Conservation (phyloP, 768 basidiomycete genomes). For the Auriscalpium vulgare region DNA sequence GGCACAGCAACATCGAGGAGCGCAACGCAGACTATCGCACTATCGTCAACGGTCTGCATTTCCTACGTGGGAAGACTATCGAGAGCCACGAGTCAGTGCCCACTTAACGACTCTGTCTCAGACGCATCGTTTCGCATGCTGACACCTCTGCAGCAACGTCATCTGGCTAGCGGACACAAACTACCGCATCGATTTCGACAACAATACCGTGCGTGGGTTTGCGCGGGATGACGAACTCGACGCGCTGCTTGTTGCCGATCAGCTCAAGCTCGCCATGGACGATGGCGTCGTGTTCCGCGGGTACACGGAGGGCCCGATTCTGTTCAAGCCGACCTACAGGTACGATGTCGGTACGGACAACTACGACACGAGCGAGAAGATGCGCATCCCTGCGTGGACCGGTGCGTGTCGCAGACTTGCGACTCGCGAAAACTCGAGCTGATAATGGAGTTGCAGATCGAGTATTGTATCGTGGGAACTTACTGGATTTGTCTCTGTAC, state of each 20-base stretch:
- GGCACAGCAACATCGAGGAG: slow-evolving; percentile 83
- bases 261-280: slow-evolving; percentile 74
- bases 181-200: slow-evolving; percentile 86
- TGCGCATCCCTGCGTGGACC: slow-evolving; percentile 96
- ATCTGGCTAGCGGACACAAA: slow-evolving; percentile 96
- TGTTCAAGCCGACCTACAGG: slow-evolving; percentile 95
- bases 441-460: slow-evolving; percentile 53
- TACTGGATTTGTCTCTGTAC: slow-evolving; percentile 71
- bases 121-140: neutral
- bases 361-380: slow-evolving; percentile 95
- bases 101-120: neutral
- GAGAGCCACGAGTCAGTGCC: slow-evolving; percentile 76
- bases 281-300: slow-evolving; percentile 67
- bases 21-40: slow-evolving; percentile 90
- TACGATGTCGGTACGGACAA: slow-evolving; percentile 76
- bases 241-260: slow-evolving; percentile 72
- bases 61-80: slow-evolving; percentile 84
- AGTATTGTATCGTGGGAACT: slow-evolving; percentile 73
- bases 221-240: slow-evolving; percentile 63
- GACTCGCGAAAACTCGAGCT: slow-evolving; percentile 8
- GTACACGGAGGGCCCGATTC: slow-evolving; percentile 81
- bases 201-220: slow-evolving; percentile 66
- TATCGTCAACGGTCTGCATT: slow-evolving; percentile 76
- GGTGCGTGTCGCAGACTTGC: slow-evolving; percentile 38
- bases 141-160: slow-evolving; percentile 56